Base-by-base conservation (phyloP, 129 eudicot species). In the Smallanthus sonchifolius region DNA sequence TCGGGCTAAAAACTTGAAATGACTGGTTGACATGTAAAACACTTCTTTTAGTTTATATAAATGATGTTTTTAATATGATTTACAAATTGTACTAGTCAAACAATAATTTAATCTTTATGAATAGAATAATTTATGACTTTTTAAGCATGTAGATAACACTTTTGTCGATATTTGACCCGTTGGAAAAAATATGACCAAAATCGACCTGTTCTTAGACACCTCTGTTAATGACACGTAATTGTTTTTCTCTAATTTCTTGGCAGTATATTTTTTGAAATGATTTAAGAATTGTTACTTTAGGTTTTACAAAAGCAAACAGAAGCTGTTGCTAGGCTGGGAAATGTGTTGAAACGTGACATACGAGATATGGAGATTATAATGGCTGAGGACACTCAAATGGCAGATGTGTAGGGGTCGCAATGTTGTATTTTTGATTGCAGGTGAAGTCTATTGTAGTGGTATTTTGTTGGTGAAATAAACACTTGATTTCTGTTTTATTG, bases 301-400 rank as follows among this genome's bases (percentile, higher is more conserved):
- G 98, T 93, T 40, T 78, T 93, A 70, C 98, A 89, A 70, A 90
- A 90, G 83, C 97, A 94, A 81, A 94, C 98, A 3, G 96, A 88
- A 75, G 98, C 97, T 32, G 90, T 94, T 65, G 87, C 87, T 9
- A 84, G 96, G 81, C 85, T 94, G 74, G 97, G 92, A 51, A 88
- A 73, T 68, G 97, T 94, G 75, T 70, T 94, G 93, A 94, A 90
- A 70, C 83, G 98, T 57, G 98, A 94, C 45, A 65, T 86, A 28
- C 66, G 98, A 67, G 97, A 94, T 61, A 82, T 94, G 98, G 98
- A 91, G 84, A 90, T 94, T 52, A 94, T 94, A 70, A 86, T 94
- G 96, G 87, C 97, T 0, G 96, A 94, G 52, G 98, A 90, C 72
- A 85, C 89, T 37, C 90, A 84, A 64, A 89, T 86, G 92, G 61